Base-by-base conservation (phyloP, 2,329 filamentous ascomycete species). In the Colletotrichum karsti region DNA sequence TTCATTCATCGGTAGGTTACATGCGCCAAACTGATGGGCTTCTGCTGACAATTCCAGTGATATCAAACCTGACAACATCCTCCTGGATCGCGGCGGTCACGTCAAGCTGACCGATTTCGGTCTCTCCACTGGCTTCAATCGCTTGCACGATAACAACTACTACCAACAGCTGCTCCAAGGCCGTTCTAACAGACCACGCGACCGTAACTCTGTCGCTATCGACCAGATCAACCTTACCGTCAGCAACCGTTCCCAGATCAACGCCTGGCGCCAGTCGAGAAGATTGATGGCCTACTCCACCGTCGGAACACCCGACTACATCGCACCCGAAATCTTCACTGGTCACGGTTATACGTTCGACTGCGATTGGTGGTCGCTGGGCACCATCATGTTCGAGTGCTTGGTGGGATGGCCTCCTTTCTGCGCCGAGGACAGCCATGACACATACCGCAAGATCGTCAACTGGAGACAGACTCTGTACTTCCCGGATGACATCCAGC, bases 341-440 rank as follows among this genome's bases (percentile, higher is more conserved):
- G 95, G 95, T 18, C 93, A 97, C 76, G 96, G 96, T 54, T 99
- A 99, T 83, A 93, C 94, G 66, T 97, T 95, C 76, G 92, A 97
- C 78, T 99, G 96, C 79, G 96, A 99, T 85, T 99, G 96, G 96
- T 99, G 96, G 96, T 97, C 93, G 22, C 88, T 99, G 55, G 96
- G 96, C 59, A 98, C 96, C 48, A 99, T 99, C 82, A 98, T 99
- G 96, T 99, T 98, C 76, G 96, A 99, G 82, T 99, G 96, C 80
- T 87, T 99, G 73, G 94, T 99, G 69, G 96, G 96, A 75, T 99
- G 96, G 96, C 96, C 96, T 62, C 96, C 96, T 30, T 99, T 99
- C 88, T 99, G 96, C 79, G 95, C 96, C 20, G 96, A 99, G 79
- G 95, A 98, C 78, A 93, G 94, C 69, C 95, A 97, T 77, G 96